phyloP scores from a whole-genome alignment of 2,329 filamentous ascomycete genomes.

The Furcasterigmium furcatum region DNA sequence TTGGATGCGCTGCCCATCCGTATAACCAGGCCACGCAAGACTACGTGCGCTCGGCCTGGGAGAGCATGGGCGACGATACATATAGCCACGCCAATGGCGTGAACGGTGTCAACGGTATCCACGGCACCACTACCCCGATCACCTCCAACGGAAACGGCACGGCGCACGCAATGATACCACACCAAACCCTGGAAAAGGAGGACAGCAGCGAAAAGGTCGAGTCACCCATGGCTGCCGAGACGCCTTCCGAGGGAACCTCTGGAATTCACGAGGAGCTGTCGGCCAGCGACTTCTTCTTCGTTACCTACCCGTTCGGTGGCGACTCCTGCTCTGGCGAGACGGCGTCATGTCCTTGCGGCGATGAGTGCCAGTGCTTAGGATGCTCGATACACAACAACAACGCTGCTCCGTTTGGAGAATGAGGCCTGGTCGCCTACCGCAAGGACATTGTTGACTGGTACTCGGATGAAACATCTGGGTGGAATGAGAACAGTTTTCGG shows the following conservation, averaged over 20 bases:
- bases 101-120: conserved; percentile 14
- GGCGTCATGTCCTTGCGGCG: conserved; percentile 53
- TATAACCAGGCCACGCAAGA: conserved; percentile 61
- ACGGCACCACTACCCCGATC: conserved; percentile 4
- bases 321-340: conserved; percentile 46
- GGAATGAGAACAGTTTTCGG: too few species aligned
- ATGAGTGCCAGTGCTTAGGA: conserved; percentile 56
- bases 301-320: conserved; percentile 45
- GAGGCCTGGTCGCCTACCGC: too few species aligned
- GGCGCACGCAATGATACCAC: conserved; percentile 12
- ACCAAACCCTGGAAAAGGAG: conserved; percentile 10
- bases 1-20: conserved; percentile 66
- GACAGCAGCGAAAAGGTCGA: conserved; percentile 9
- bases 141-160: conserved; percentile 15
- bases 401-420: background rate
- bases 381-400: conserved; percentile 48
- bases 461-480: too few species aligned
- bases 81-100: conserved; percentile 17
- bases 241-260: conserved; percentile 44
- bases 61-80: conserved; percentile 32
- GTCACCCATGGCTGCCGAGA: conserved; percentile 36
- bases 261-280: conserved; percentile 45
- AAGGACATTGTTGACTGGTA: too few species aligned
- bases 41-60: conserved; percentile 46
- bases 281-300: conserved; percentile 56